phyloP scores from a whole-genome alignment of 495 filamentous ascomycete genomes.

The Aspergillus leporis region DNA sequence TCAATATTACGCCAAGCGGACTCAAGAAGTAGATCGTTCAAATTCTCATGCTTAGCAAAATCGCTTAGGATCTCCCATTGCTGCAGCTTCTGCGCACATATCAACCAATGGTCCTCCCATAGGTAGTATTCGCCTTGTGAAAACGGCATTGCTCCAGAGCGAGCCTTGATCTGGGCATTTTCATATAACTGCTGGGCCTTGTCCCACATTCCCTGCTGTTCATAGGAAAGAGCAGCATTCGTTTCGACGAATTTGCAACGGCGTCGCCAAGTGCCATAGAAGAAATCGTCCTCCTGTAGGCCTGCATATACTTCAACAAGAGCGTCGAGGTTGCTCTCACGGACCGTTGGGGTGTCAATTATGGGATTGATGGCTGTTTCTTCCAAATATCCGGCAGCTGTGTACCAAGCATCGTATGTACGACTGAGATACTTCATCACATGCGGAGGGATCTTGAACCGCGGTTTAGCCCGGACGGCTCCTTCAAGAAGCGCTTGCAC shows the following conservation, averaged over 20 bases:
- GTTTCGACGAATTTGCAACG: constrained; percentile 95
- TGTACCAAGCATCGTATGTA: constrained; percentile 96
- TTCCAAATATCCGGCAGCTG: constrained; percentile 79
- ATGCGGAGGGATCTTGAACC: constrained; percentile 90
- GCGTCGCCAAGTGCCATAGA: constrained; percentile 96
- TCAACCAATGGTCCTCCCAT: constrained; percentile 99
- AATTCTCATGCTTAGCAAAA: constrained; percentile 98
- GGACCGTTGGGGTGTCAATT: constrained; percentile 76
- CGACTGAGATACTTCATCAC: constrained; percentile 90
- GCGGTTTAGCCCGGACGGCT: constrained; percentile 74
- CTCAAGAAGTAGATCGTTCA: constrained; percentile 95
- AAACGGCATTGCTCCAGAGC: constrained; percentile 89
- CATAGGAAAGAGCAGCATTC: constrained; percentile 93
- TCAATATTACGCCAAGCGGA: constrained; percentile 92
- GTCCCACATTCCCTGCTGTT: constrained; percentile 99
- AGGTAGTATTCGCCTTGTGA: constrained; percentile 97
- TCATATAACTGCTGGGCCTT: constrained; percentile 97
- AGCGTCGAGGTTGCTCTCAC: constrained; percentile 94
- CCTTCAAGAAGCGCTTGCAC: constrained; percentile 88
- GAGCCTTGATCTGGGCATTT: constrained; percentile 91
- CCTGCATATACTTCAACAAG: constrained; percentile 86
- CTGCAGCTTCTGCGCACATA: constrained; percentile 96
- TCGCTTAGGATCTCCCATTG: constrained; percentile 98
- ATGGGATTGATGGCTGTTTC: constrained; percentile 78
- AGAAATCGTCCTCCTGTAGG: constrained; percentile 92